Base-by-base conservation (phyloP, 2,329 filamentous ascomycete genomes). In the Botrytis porri region DNA sequence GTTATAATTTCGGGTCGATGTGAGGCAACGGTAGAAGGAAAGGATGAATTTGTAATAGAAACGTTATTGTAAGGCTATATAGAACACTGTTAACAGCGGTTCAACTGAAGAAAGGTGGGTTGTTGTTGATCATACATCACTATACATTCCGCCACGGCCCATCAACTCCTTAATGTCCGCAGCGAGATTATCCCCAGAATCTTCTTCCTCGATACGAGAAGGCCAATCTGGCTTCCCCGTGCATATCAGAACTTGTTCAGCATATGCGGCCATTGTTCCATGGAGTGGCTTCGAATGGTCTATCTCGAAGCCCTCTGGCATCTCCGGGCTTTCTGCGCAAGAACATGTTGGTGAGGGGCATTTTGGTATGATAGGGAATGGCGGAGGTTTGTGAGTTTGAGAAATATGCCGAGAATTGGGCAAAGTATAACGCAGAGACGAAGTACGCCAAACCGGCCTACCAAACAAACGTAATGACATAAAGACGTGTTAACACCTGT, bases 131-230 rank as follows among this genome's bases (percentile, higher is more conserved):
- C 57, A 83, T 81, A 91, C 92, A 85, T 94, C 89, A 73, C 86
- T 87, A 80, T 88, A 93, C 70, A 83, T 83, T 5, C 92, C 92
- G 4, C 89, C 89, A 12, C 90, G 85, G 4, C 90, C 91, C 75
- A 93, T 83, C 51, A 93, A 80, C 77, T 88, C 86, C 81, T 93
- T 95, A 73, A 98, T 81, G 72, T 93, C 90, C 54, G 91, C 89
- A 9, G 91, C 89, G 29, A 95, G 81, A 77, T 91, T 91, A 76
- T 89, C 86, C 25, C 84, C 88, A 78, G 82, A 87, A 77, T 91
- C 88, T 74, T 97, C 94, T 63, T 97, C 90, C 80, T 97, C 94
- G 75, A 98, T 97, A 73, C 89, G 88, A 79, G 92, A 95, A 41
- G 86, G 85, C 95, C 95, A 98, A 83, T 97, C 93, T 43, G 86